These are phyloP conservation scores for Lepidium sativum DNA, from an alignment of 345 rosid species.

Conservation along the genomic window DNA sequence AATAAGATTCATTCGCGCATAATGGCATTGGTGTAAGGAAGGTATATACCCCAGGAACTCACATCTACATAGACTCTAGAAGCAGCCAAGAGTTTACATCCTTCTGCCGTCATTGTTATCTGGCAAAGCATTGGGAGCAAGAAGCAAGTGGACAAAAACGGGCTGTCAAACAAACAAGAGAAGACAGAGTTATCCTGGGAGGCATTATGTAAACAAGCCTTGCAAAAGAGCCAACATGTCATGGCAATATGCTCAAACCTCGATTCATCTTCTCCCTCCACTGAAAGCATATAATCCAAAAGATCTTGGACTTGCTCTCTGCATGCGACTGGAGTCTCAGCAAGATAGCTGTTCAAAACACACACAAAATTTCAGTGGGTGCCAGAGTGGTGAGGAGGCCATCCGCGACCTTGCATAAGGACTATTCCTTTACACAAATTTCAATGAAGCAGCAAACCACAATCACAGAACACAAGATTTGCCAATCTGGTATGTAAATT, in stretches of 20 bases:
- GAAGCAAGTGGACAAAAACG: slow-evolving; percentile 64
- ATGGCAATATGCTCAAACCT: slow-evolving; percentile 37
- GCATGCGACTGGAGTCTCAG: slow-evolving; percentile 74
- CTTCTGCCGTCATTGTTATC: slow-evolving; percentile 61
- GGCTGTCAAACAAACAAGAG: slow-evolving; percentile 37
- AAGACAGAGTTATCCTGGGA: slow-evolving; percentile 15
- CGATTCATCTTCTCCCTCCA: slow-evolving; percentile 83
- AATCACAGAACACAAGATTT: background rate
- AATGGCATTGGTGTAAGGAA: background rate
- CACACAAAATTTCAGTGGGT: background rate
- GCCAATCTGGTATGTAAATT: background rate
- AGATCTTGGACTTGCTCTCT: slow-evolving; percentile 64
- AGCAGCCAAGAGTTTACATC: slow-evolving; percentile 49
- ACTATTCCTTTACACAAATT: background rate
- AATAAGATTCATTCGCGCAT: background rate
- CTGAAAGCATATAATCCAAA: slow-evolving; percentile 62
- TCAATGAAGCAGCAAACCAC: background rate
- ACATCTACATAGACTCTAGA: slow-evolving; percentile 60
- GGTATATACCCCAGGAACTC: slow-evolving; percentile 27
- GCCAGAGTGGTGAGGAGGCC: background rate
- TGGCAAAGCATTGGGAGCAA: slow-evolving; percentile 88
- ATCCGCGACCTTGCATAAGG: background rate
- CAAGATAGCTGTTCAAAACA: slow-evolving; percentile 62
- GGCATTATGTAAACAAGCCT: slow-evolving; percentile 5
- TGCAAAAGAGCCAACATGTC: background rate